Percentiles rank a stretch among this genome's conserved stretches.
phyloP scores from a whole-genome alignment of 2,329 filamentous ascomycete genomes.

The Diaporthe velutina region DNA sequence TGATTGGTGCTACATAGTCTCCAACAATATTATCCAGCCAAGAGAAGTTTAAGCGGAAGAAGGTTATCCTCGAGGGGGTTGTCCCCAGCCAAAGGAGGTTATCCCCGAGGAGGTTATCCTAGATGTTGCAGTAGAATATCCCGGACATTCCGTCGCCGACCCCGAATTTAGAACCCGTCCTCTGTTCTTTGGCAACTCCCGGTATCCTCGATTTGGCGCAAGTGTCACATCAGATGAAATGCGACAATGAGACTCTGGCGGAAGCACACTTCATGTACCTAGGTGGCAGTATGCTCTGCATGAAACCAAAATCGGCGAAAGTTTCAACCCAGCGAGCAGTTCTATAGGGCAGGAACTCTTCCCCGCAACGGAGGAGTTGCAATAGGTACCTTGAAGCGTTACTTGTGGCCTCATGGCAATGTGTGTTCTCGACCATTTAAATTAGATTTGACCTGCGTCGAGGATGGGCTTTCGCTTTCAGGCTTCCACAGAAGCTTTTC shows the following conservation, averaged over 20 bases:
- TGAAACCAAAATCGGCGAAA: neutral
- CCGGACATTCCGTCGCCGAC: neutral
- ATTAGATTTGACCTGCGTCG: neutral
- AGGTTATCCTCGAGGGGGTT: neutral
- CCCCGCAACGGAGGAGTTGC: neutral
- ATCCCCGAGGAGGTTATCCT: neutral
- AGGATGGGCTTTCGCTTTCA: neutral
- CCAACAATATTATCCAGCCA: too few relatives aligned
- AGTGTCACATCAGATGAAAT: conserved; percentile 2
- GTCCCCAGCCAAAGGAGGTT: neutral
- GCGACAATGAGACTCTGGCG: neutral
- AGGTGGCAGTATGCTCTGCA: conserved; percentile 1
- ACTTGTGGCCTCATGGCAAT: neutral
- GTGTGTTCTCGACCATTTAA: neutral
- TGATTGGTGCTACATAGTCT: neutral
- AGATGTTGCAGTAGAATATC: neutral
- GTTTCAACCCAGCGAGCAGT: neutral
- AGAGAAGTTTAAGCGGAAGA: too few relatives aligned
- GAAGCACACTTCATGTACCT: neutral
- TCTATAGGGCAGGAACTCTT: neutral
- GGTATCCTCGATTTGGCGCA: neutral
- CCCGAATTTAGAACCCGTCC: neutral
- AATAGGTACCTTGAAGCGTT: neutral
- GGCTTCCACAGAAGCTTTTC: neutral
- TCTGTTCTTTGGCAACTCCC: neutral